Conservation (phyloP, 257 asterid species). For the Anisodus tanguticus region DNA sequence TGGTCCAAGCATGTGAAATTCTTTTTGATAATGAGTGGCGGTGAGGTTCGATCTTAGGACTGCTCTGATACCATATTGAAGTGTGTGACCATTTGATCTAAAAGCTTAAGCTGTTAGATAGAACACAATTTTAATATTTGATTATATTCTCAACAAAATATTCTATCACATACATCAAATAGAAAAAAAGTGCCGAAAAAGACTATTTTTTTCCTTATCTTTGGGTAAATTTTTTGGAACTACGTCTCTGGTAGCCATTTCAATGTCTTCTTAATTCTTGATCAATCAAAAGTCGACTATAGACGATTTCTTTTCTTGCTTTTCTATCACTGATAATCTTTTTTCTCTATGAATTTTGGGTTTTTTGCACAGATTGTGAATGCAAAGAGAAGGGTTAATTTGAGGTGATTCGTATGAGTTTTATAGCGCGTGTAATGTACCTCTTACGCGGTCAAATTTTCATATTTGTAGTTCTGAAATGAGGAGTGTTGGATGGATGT, state of each 20-base stretch:
- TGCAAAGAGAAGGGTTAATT: neutral
- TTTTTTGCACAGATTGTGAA: conserved; percentile 1
- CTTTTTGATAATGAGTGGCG: too few species aligned
- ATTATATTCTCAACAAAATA: too few species aligned
- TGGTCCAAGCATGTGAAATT: too few species aligned
- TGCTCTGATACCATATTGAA: too few species aligned
- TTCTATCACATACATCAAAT: neutral
- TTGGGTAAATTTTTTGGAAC: neutral
- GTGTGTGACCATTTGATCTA: too few species aligned
- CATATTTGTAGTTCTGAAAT: neutral
- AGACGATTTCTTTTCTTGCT: neutral
- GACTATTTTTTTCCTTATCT: neutral
- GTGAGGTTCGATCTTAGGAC: too few species aligned
- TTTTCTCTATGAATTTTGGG: neutral
- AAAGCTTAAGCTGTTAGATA: too few species aligned
- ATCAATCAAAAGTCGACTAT: neutral
- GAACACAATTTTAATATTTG: too few species aligned
- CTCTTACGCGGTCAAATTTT: neutral
- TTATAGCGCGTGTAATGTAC: neutral
- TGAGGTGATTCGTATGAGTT: neutral
- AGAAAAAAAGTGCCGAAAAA: neutral
- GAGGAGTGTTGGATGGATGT: neutral
- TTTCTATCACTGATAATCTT: neutral
- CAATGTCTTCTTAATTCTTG: neutral
- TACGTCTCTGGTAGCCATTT: conserved; percentile 22